These are phyloP conservation scores for Rhodosorus marinus DNA, from an alignment of 23 red algal genomes.

Conservation along the genomic window DNA sequence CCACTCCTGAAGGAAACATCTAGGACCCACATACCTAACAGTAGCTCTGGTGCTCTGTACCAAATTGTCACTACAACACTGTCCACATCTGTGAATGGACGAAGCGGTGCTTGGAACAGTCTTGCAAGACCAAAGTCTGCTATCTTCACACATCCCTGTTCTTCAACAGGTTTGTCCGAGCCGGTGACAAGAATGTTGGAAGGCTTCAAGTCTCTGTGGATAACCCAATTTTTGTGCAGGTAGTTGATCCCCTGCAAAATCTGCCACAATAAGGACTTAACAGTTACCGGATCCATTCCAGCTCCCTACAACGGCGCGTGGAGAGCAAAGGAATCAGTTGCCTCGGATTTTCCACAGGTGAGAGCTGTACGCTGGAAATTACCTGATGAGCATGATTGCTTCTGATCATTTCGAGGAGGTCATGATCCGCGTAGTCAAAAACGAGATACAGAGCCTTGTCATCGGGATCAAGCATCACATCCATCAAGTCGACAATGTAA, in stretches of 20 bases:
- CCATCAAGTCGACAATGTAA: constrained; percentile 49
- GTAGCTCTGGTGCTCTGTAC: constrained; percentile 42
- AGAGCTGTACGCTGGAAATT: too few species aligned
- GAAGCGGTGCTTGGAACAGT: constrained; percentile 52
- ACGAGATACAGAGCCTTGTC: constrained; percentile 81
- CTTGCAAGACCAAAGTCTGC: constrained; percentile 97
- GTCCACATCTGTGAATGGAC: constrained; percentile 61
- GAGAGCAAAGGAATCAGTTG: too few species aligned
- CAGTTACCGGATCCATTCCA: constrained; percentile 64
- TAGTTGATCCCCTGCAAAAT: constrained; percentile 65
- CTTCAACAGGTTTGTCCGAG: constrained; percentile 40
- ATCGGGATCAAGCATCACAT: constrained; percentile 43
- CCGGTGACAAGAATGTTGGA: constrained; percentile 66
- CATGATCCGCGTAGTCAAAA: constrained; percentile 92
- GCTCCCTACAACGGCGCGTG: too few species aligned
- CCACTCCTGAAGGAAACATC: neutral
- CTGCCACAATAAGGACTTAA: constrained; percentile 67
- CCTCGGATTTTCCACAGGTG: too few species aligned
- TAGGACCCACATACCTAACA: constrained; percentile 16
- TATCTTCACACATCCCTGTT: constrained; percentile 65
- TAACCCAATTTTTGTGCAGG: constrained; percentile 82
- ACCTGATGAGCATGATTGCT: constrained; percentile 33
- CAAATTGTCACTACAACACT: constrained; percentile 76
- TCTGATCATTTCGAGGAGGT: constrained; percentile 76
- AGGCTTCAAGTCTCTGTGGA: constrained; percentile 75